Conservation (phyloP, 1,139 yeast species). For the Geotrichum carabidarum region DNA sequence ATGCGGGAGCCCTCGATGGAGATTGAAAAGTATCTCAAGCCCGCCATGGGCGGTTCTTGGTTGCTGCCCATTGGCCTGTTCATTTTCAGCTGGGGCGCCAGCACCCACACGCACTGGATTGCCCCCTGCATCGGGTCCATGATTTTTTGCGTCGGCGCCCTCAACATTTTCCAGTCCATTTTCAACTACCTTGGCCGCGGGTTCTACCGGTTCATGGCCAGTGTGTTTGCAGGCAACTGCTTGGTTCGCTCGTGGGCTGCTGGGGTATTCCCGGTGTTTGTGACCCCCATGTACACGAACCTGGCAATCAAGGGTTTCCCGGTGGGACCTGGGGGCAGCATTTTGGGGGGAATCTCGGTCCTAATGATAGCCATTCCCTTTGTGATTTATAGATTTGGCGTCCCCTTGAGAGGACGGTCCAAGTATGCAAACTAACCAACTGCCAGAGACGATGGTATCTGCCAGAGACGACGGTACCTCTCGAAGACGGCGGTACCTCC, state of each 20-base stretch:
- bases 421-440: constrained; percentile 30
- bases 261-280: constrained; percentile 55
- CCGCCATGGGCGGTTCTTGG: constrained; percentile 49
- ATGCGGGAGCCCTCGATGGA: neutral
- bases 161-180: constrained; percentile 66
- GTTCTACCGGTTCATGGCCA: constrained; percentile 65
- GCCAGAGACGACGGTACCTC: too few species aligned
- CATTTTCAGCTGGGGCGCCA: constrained; percentile 78
- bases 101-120: constrained; percentile 64
- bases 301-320: constrained; percentile 46
- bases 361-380: constrained; percentile 48
- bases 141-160: constrained; percentile 70
- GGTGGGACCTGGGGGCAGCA: constrained; percentile 53
- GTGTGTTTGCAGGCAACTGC: constrained; percentile 53
- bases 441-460: too few species aligned
- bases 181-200: constrained; percentile 66
- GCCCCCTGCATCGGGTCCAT: constrained; percentile 70
- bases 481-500: too few species aligned
- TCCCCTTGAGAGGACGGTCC: constrained; percentile 42
- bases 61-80: constrained; percentile 63
- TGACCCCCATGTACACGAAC: constrained; percentile 45
- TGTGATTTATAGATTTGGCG: constrained; percentile 54
- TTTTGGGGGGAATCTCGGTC: constrained; percentile 44
- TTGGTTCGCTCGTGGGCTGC: constrained; percentile 49
- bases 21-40: constrained; percentile 22